Conservation (phyloP, 1,284 basidiomycete species). For the Ustilago shanxiensis region DNA sequence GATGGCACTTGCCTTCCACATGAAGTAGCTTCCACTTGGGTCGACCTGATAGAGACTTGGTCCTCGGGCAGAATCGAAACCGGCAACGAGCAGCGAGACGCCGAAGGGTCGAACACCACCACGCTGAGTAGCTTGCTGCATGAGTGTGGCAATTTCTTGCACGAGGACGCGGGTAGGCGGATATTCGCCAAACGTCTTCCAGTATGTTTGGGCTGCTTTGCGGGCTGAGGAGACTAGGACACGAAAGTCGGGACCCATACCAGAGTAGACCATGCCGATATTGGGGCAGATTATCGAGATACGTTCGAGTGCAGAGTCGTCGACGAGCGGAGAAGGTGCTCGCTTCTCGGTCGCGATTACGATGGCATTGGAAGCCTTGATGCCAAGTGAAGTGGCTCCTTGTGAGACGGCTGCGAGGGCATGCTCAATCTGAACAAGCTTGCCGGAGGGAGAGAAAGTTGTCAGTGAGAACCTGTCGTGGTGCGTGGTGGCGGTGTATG, state of each 20-base stretch:
- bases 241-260: slow-evolving; percentile 99
- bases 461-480: slow-evolving; percentile 90
- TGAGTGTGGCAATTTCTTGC: slow-evolving; percentile 95
- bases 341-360: slow-evolving; percentile 99
- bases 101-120: slow-evolving; percentile 98
- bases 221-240: slow-evolving; percentile 92
- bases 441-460: slow-evolving; percentile 98
- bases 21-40: slow-evolving; percentile 92
- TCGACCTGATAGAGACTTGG: slow-evolving; percentile 97
- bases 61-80: slow-evolving; percentile 91
- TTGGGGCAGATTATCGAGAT: slow-evolving; percentile 95
- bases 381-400: slow-evolving; percentile 95
- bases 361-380: slow-evolving; percentile 99
- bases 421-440: slow-evolving; percentile 91
- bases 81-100: slow-evolving; percentile 94
- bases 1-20: slow-evolving; percentile 99
- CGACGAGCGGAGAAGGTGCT: slow-evolving; percentile 94
- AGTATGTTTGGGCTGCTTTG: slow-evolving; percentile 98
- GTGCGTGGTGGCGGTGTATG: background rate
- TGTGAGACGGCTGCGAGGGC: slow-evolving; percentile 88
- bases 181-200: slow-evolving; percentile 99
- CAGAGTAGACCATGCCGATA: slow-evolving; percentile 95
- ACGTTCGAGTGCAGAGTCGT: slow-evolving; percentile 97
- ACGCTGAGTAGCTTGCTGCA: slow-evolving; percentile 99
- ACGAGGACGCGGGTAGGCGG: slow-evolving; percentile 97